Percentiles rank a stretch among this genome's conserved stretches.
Evolutionary conservation across 371 early-diverging fungal genomes (phyloP).

Genomic region (Furculomyces boomerangus): DNA sequence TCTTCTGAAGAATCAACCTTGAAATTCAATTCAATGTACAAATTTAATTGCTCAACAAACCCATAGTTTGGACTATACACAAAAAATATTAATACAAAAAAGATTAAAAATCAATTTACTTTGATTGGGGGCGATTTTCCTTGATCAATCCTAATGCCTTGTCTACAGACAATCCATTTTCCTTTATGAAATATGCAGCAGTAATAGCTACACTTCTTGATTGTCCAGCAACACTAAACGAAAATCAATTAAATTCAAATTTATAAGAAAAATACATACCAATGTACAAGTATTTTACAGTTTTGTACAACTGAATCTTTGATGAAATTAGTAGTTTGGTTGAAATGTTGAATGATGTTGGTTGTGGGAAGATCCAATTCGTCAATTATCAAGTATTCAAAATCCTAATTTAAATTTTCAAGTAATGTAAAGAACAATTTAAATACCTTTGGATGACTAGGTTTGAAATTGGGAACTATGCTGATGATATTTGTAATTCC

Average conservation of each 20-base stretch:
- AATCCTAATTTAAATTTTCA: slow-evolving; percentile 10
- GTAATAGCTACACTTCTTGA: slow-evolving; percentile 37
- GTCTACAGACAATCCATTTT: slow-evolving; percentile 18
- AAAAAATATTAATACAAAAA: neutral
- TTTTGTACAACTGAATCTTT: slow-evolving; percentile 24
- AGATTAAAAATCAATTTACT: slow-evolving; percentile 8
- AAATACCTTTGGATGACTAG: slow-evolving; percentile 6
- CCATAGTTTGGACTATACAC: slow-evolving; percentile 48
- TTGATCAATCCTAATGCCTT: slow-evolving; percentile 36
- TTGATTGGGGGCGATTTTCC: slow-evolving; percentile 30
- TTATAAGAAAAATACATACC: slow-evolving; percentile 25
- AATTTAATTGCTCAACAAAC: slow-evolving; percentile 41
- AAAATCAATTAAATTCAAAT: slow-evolving; percentile 5
- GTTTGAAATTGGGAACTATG: slow-evolving; percentile 21
- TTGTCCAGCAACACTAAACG: slow-evolving; percentile 30
- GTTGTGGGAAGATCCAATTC: slow-evolving; percentile 41
- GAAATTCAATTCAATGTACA: slow-evolving; percentile 39
- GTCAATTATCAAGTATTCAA: slow-evolving; percentile 35
- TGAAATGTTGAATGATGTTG: slow-evolving; percentile 52
- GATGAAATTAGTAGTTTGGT: slow-evolving; percentile 40
- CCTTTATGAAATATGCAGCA: slow-evolving; percentile 51
- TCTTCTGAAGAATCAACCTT: slow-evolving; percentile 33
- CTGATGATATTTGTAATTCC: slow-evolving; percentile 44
- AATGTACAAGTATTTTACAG: slow-evolving; percentile 47
- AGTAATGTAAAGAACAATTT: slow-evolving; percentile 1